Evolutionary conservation across 495 filamentous ascomycete species (phyloP), one percentile per base, ranked within the genome.

Genomic region (Ascobolus immersus): DNA sequence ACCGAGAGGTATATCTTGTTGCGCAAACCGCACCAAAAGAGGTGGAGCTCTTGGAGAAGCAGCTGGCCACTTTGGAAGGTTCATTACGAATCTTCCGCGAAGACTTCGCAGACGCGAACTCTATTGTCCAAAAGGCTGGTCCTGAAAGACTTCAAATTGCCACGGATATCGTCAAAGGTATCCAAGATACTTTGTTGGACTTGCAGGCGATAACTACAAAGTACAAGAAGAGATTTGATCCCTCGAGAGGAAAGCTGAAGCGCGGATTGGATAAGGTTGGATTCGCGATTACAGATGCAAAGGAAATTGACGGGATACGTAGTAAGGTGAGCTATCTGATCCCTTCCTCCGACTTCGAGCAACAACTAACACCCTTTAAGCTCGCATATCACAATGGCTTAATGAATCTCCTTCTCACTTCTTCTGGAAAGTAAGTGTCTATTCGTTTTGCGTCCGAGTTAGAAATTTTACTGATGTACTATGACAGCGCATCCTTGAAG

Each of bases 361-460:
- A 6, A 29, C 0, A 6, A 17, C 4, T n/a, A 28, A 39, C 4
- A 45, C 21, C 17, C 7, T 9, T 18, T 5, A 21, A 47, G 44
- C 22, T 48, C n/a, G 28, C 35, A 11, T 48, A 48, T 33, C 44
- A 44, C 8, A 46, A 44, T 20, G 42, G 44, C 17, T 28, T 42
- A 5, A 44, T 52, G 7, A 48, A 24, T 20, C 25, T 53, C 18
- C 42, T 53, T 4, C 28, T 52, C 11, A 48, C 34, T 9, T 49
- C 44, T 1, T 34, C 36, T 5, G 42, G 44, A 7, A 50, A 52
- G 38, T 46, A 37, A 42, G 21, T 4, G 11, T 3, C 17, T n/a
- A 13, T 5, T 7, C 2, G 18, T 22, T n/a, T 25, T 25, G 7
- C 22, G 7, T 14, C 14, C 28, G 2, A 5, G 0, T 1, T 5